A percentile compares a stretch with the other conserved stretches of the same genome.
These are phyloP conservation scores for Apophysomyces variabilis DNA, from an alignment of 371 early-diverging fungal species.

Conservation along the genomic window DNA sequence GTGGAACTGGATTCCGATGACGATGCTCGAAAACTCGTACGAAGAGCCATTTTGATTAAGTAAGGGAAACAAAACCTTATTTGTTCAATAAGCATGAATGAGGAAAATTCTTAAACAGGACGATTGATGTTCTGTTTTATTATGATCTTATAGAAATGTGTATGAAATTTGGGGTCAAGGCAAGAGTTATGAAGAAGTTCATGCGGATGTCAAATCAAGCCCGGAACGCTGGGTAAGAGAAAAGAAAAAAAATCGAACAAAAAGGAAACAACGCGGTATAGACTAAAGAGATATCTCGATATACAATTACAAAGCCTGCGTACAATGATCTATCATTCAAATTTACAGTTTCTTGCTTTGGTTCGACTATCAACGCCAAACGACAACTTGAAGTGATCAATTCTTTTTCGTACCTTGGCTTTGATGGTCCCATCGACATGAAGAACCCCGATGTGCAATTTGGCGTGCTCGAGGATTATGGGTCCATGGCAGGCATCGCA, in stretches of 20 bases:
- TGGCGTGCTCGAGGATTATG: slow-evolving; percentile 80
- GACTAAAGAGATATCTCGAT: too few species aligned
- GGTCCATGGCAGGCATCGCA: slow-evolving; percentile 44
- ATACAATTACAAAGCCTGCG: slow-evolving; percentile 32
- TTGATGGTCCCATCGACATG: slow-evolving; percentile 81
- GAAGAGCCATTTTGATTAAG: slow-evolving; percentile 87
- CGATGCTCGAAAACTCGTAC: slow-evolving; percentile 76
- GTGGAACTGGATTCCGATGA: slow-evolving; percentile 73
- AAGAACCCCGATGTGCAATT: slow-evolving; percentile 84
- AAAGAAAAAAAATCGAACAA: not conserved
- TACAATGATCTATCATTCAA: slow-evolving; percentile 78
- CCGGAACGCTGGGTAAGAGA: slow-evolving; percentile 62
- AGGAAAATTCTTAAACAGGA: too few species aligned
- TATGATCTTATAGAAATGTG: slow-evolving; percentile 57
- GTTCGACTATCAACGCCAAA: slow-evolving; percentile 65
- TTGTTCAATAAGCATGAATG: too few species aligned
- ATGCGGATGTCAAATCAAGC: slow-evolving; percentile 58
- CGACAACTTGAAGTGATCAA: slow-evolving; percentile 85
- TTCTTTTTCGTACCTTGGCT: slow-evolving; percentile 74
- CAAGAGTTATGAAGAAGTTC: slow-evolving; percentile 63
- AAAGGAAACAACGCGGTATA: too few species aligned
- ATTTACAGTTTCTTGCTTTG: slow-evolving; percentile 82
- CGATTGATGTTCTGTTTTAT: too few species aligned
- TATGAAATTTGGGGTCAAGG: slow-evolving; percentile 82
- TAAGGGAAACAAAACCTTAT: slow-evolving; percentile 28